These are phyloP conservation scores for Talaromyces sp. DNA, from an alignment of 2,329 filamentous ascomycete species.

Conservation along the genomic window DNA sequence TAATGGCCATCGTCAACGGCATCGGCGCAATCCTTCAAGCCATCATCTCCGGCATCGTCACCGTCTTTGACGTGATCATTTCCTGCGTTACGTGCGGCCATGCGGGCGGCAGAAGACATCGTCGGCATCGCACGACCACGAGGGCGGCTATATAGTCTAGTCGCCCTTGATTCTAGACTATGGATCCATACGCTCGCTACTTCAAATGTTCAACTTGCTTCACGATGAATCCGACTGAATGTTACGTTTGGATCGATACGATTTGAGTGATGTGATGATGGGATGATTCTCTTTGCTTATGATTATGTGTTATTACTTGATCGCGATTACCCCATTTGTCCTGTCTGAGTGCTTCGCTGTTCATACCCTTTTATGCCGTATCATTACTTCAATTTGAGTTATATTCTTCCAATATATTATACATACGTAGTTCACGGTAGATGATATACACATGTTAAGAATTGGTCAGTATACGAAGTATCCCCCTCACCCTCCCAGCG, in stretches of 20 bases:
- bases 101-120: slow-evolving; percentile 19
- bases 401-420: background rate
- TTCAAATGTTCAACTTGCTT: too few species aligned
- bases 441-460: slow-evolving; percentile 26
- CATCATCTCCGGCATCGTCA: slow-evolving; percentile 66
- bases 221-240: background rate
- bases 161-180: too few species aligned
- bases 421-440: background rate
- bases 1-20: slow-evolving; percentile 68
- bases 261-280: background rate
- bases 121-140: slow-evolving; percentile 8
- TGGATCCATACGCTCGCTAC: background rate
- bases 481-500: slow-evolving; percentile 40
- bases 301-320: background rate
- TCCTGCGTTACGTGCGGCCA: slow-evolving; percentile 58
- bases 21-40: slow-evolving; percentile 64
- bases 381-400: background rate
- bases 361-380: slow-evolving; percentile 3
- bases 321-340: slow-evolving; percentile 7
- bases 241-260: background rate
- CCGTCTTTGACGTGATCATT: slow-evolving; percentile 65
- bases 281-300: background rate
- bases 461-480: slow-evolving; percentile 40
- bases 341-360: background rate
- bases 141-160: slow-evolving; percentile 5